Conservation (phyloP, 352 stramenopile species). For the Globisporangium acanthophoron region DNA sequence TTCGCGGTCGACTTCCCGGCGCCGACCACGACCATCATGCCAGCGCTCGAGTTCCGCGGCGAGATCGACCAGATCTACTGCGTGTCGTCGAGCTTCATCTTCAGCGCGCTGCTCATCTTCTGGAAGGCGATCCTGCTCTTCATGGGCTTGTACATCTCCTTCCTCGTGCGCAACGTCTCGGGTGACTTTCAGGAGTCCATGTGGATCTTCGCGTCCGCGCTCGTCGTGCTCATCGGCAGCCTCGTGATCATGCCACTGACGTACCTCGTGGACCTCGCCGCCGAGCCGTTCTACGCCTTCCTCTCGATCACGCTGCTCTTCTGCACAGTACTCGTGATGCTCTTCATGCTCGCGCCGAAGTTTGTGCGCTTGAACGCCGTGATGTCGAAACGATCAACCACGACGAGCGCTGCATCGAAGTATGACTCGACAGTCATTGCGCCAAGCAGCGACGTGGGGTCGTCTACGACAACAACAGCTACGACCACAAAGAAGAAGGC, state of each 20-base stretch:
- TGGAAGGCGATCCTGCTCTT: slow-evolving; percentile 32
- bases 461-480: not conserved
- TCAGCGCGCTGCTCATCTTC: slow-evolving; percentile 30
- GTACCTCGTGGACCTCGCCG: slow-evolving; percentile 40
- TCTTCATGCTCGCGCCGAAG: slow-evolving; percentile 40
- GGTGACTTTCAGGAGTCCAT: slow-evolving; percentile 59
- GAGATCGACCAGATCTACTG: slow-evolving; percentile 9
- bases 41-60: slow-evolving; percentile 9
- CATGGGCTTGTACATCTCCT: slow-evolving; percentile 17
- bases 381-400: not conserved
- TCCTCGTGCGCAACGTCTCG: slow-evolving; percentile 24
- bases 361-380: slow-evolving; percentile 25
- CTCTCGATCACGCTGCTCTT: slow-evolving; percentile 21
- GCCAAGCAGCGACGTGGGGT: not conserved
- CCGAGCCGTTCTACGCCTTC: slow-evolving; percentile 33
- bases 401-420: not conserved
- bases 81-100: slow-evolving; percentile 22
- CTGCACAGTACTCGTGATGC: slow-evolving; percentile 31
- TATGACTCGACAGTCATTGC: not conserved
- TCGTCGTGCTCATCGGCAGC: slow-evolving; percentile 42
- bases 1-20: slow-evolving; percentile 21
- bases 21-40: slow-evolving; percentile 3
- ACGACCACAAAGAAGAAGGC: not conserved
- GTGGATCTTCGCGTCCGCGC: slow-evolving; percentile 49
- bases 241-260: slow-evolving; percentile 42